Evolutionary conservation across 441 rosid genomes (phyloP), one percentile per base, ranked within the genome.

Genomic region (Corymbia citriodora): DNA sequence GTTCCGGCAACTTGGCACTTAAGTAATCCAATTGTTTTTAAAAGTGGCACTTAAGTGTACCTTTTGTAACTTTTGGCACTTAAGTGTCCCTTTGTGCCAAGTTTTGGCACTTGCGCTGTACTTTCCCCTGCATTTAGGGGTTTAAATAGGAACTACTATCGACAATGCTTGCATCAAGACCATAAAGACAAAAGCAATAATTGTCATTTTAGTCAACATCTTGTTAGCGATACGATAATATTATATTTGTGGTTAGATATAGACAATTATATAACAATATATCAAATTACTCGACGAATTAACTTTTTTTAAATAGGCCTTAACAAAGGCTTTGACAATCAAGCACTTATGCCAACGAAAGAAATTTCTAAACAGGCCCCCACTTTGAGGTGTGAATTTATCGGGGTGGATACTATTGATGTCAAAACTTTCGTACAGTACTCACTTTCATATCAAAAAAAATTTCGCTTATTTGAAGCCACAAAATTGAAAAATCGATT

Each of bases 101-200:
- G n/a, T n/a, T n/a, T n/a, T n/a, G n/a, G n/a, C n/a, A n/a, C n/a
- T n/a, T n/a, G n/a, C n/a, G n/a, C n/a, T n/a, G n/a, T n/a, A n/a
- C n/a, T n/a, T n/a, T n/a, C n/a, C n/a, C n/a, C n/a, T n/a, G 16
- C 29, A 40, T 11, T 12, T 3, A 0, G 0, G 10, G 10, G 21
- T 74, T 40, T 12, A 21, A 12, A 40, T 29, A 49, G 10, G 8
- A 13, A 18, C 81, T 25, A 5, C 48, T 70, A 48, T 70, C 48
- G 10, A 33, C 13, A 10, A 19, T 9, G 27, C 82, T 72, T 72
- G 13, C 10, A 19, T 45, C 49, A 36, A 36, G 27, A 36, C 50
- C 1, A 8, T 72, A 36, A 19, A 33, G 49, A 19, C 15, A 72
- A 15, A 72, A 36, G 29, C 14, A 72, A 36, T 2, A 12, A 36